phyloP scores from a whole-genome alignment of 805 yeast genomes.

The Hanseniaspora mollemarum region DNA sequence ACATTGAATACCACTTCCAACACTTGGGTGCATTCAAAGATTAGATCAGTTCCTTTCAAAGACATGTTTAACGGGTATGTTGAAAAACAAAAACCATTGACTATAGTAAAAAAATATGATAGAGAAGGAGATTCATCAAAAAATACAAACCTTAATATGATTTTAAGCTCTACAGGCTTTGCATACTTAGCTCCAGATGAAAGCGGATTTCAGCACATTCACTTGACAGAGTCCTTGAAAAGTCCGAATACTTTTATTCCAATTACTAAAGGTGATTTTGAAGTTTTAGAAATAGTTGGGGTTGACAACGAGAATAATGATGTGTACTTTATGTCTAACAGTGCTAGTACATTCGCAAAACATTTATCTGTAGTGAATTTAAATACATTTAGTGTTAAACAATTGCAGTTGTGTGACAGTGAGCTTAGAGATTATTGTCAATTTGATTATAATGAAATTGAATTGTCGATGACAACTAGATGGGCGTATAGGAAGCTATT shows the following conservation, averaged over 20 bases:
- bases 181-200: slow-evolving; percentile 47
- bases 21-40: background rate
- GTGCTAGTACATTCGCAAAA: slow-evolving; percentile 36
- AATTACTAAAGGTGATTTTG: slow-evolving; percentile 41
- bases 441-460: slow-evolving; percentile 34
- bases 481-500: slow-evolving; percentile 28
- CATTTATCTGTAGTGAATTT: slow-evolving; percentile 47
- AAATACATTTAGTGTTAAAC: slow-evolving; percentile 19
- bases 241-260: slow-evolving; percentile 32
- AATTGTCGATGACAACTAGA: slow-evolving; percentile 47
- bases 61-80: slow-evolving; percentile 46
- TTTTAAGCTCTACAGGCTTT: slow-evolving; percentile 36
- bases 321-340: slow-evolving; percentile 49
- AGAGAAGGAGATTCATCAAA: slow-evolving; percentile 23
- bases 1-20: slow-evolving; percentile 29
- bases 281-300: slow-evolving; percentile 37
- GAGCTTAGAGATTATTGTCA: slow-evolving; percentile 21
- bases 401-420: slow-evolving; percentile 14
- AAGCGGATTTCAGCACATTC: slow-evolving; percentile 51
- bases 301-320: slow-evolving; percentile 38
- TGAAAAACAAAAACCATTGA: slow-evolving; percentile 38
- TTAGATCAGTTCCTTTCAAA: slow-evolving; percentile 35
- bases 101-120: slow-evolving; percentile 32
- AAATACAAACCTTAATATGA: background rate
- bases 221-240: slow-evolving; percentile 41